Conservation (phyloP, 495 filamentous ascomycete genomes). For the Saxophila tyrrhenica region DNA sequence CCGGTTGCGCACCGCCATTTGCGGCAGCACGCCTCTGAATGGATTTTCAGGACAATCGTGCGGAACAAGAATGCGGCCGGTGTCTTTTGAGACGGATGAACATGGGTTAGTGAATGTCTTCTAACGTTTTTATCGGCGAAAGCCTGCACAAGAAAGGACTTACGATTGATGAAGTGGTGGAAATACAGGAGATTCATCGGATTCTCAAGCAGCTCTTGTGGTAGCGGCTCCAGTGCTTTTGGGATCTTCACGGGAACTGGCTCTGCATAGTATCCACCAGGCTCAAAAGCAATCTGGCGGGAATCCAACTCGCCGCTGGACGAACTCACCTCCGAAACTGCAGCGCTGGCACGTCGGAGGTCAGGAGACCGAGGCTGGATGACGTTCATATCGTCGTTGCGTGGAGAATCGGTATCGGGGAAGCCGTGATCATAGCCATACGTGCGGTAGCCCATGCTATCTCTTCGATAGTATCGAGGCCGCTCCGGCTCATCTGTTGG, state of each 20-base stretch:
- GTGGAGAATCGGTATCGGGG: slow-evolving; percentile 54
- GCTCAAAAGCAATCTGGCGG: slow-evolving; percentile 40
- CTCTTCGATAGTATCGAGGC: slow-evolving; percentile 14
- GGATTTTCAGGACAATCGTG: slow-evolving; percentile 68
- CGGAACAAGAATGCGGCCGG: slow-evolving; percentile 59
- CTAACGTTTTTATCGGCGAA: too few relatives aligned
- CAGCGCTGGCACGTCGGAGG: slow-evolving; percentile 15
- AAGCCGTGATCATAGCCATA: slow-evolving; percentile 61
- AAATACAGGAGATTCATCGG: slow-evolving; percentile 69
- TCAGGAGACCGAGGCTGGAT: slow-evolving; percentile 27
- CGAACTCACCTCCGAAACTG: slow-evolving; percentile 10
- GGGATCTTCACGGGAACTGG: slow-evolving; percentile 60
- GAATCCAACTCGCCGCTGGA: slow-evolving; percentile 14
- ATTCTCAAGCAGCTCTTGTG: slow-evolving; percentile 47
- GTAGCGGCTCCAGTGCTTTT: slow-evolving; percentile 50
- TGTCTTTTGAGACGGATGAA: too few relatives aligned
- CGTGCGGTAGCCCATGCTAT: slow-evolving; percentile 17
- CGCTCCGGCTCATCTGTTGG: slow-evolving; percentile 19
- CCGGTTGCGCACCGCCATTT: slow-evolving; percentile 55
- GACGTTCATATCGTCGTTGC: slow-evolving; percentile 49
- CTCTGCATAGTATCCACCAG: slow-evolving; percentile 56
- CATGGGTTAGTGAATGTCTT: too few relatives aligned
- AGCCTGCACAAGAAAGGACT: too few relatives aligned
- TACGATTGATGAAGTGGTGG: slow-evolving; percentile 68
- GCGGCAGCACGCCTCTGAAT: slow-evolving; percentile 57